Evolutionary conservation across 1,284 basidiomycete genomes (phyloP).

Genomic region (Leccinum fuscescens): DNA sequence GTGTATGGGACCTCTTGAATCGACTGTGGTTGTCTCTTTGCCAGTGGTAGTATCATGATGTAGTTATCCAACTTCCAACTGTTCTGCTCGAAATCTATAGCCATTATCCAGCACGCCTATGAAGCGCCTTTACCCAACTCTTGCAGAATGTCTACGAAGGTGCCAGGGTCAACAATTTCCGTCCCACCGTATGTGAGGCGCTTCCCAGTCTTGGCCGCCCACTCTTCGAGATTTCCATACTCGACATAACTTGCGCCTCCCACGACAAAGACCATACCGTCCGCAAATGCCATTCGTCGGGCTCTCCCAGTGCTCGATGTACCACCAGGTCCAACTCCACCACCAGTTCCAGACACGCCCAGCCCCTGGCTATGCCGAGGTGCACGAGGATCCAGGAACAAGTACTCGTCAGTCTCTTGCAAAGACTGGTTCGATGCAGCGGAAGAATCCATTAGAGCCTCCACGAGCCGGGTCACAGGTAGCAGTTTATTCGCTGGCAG

Average conservation of each 20-base stretch:
- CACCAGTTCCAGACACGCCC: constrained; percentile 49
- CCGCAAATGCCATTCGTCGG: constrained; percentile 80
- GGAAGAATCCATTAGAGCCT: constrained; percentile 96
- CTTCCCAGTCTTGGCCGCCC: constrained; percentile 78
- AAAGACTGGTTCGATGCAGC: constrained; percentile 89
- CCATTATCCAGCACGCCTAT: constrained; percentile 12
- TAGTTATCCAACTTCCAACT: neutral
- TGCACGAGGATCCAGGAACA: constrained; percentile 90
- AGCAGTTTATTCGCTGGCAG: constrained; percentile 93
- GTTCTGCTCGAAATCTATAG: constrained; percentile 1
- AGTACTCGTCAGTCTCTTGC: constrained; percentile 94
- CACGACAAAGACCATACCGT: constrained; percentile 92
- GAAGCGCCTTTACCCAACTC: constrained; percentile 50
- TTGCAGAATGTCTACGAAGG: constrained; percentile 74
- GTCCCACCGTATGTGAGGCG: constrained; percentile 94
- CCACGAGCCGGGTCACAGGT: constrained; percentile 88
- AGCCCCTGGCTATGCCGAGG: constrained; percentile 56
- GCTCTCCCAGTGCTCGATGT: constrained; percentile 47
- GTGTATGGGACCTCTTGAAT: neutral
- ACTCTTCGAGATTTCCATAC: constrained; percentile 94
- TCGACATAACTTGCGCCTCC: constrained; percentile 98
- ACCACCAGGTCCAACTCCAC: constrained; percentile 39
- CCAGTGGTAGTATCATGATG: constrained; percentile 3
- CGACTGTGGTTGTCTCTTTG: neutral
- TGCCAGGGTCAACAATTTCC: constrained; percentile 88